Base-by-base conservation (phyloP, 2,329 filamentous ascomycete genomes). In the Phialocephala sp. region DNA sequence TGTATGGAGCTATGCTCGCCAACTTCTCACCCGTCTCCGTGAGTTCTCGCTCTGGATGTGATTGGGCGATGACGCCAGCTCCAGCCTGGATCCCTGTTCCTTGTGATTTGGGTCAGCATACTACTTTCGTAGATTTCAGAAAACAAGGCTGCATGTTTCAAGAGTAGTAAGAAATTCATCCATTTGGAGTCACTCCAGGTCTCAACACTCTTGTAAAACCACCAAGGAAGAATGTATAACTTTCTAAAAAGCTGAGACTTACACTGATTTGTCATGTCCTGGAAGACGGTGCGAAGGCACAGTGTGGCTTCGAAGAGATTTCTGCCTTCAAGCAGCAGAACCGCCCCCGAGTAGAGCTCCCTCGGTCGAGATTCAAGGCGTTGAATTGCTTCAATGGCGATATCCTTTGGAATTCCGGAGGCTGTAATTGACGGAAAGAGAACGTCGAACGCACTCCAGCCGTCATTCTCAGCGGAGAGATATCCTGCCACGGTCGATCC, bases 361-460 rank as follows among this genome's bases (percentile, higher is more conserved):
- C 68, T 41, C 1, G 66, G 68, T 14, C 50, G 58, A 11, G 41
- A 24, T 43, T 72, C 69, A 8, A 70, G 52, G 15, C 50, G 43
- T 24, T 65, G 47, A 22, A 70, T 70, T 1, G 59, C 70, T 8
- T 66, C 60, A 4, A 70, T 47, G 24, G 65, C 62, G 4, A 22
- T 32, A 9, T 50, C 41, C 59, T 72, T 72, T 3, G 68, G 68
- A 43, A 72, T 68, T 1, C 70, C 70, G 12, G 67, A 66, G 1
- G 70, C 70, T 1, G 70, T 72, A 58, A 70, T 72, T 43, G 70
- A 67, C 9, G 70, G 70, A 47, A 72, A 72, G 8, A 72, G 37
- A 37, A 69, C 43, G 35, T 68, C 52, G 41, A 70, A 63, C 22
- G 70, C 70, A 55, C 68, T 62, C 65, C 70, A 70, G 8, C 20